These are phyloP conservation scores for Sporisorium graminicola DNA, from an alignment of 1,284 basidiomycete species.

Conservation along the genomic window DNA sequence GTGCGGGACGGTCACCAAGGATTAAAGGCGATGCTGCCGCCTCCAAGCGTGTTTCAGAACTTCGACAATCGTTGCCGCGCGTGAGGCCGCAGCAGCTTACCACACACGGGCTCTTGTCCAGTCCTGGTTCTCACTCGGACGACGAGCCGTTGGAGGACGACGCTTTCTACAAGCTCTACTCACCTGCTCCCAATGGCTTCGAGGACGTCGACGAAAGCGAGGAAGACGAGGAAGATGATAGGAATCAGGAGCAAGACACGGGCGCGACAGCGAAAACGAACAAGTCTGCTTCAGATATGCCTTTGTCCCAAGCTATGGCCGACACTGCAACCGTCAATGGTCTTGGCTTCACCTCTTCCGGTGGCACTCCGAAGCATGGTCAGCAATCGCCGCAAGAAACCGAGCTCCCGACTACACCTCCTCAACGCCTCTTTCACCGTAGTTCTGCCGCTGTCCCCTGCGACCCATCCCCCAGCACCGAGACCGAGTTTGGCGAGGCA, in stretches of 20 bases:
- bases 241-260: neutral
- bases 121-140: constrained; percentile 30
- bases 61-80: constrained; percentile 9
- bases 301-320: neutral
- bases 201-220: constrained; percentile 38
- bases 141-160: constrained; percentile 46
- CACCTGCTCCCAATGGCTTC: constrained; percentile 26
- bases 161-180: constrained; percentile 50
- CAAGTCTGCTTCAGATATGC: neutral
- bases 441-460: constrained; percentile 31
- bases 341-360: constrained; percentile 12
- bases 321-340: constrained; percentile 8
- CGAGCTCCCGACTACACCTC: constrained; percentile 24
- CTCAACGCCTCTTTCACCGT: constrained; percentile 28
- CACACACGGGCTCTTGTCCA: constrained; percentile 29
- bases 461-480: constrained; percentile 41
- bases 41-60: constrained; percentile 10
- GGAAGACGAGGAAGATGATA: constrained; percentile 8
- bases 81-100: constrained; percentile 17
- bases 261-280: too few species aligned
- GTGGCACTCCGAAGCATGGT: constrained; percentile 2
- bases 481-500: constrained; percentile 44
- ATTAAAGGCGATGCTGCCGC: neutral
- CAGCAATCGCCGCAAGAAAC: neutral
- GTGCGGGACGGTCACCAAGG: neutral